Evolutionary conservation across 108 stramenopile species (phyloP).

Genomic region (Discostella pseudostelligera): DNA sequence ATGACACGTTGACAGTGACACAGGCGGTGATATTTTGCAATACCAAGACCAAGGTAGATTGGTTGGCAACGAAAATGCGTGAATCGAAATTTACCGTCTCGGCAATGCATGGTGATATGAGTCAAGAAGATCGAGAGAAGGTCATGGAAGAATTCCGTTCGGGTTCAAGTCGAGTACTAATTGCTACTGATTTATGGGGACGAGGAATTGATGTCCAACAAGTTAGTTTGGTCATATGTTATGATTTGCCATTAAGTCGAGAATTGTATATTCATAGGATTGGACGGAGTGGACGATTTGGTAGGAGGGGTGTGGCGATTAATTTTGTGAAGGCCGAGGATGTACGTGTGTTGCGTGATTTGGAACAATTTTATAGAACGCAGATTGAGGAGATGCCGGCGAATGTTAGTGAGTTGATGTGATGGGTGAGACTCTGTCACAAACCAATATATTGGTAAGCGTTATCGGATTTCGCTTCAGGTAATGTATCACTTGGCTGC

Average conservation of each 20-base stretch:
- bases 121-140: constrained; percentile 87
- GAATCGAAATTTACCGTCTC: constrained; percentile 96
- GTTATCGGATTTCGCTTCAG: too few relatives aligned
- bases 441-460: too few relatives aligned
- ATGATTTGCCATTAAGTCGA: constrained; percentile 94
- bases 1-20: constrained; percentile 98
- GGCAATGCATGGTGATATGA: constrained; percentile 98
- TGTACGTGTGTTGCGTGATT: constrained; percentile 85
- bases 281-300: constrained; percentile 97
- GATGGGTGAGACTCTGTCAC: too few relatives aligned
- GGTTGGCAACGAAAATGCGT: constrained; percentile 93
- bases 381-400: constrained; percentile 98
- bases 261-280: constrained; percentile 99
- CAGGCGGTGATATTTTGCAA: constrained; percentile 99
- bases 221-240: constrained; percentile 98
- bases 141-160: constrained; percentile 99
- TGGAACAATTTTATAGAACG: constrained; percentile 96
- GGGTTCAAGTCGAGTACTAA: constrained; percentile 92
- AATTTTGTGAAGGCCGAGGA: constrained; percentile 98
- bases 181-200: constrained; percentile 99
- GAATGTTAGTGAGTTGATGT: constrained; percentile 89
- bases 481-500: too few relatives aligned
- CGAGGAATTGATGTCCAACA: constrained; percentile 99
- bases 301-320: constrained; percentile 98
- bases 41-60: constrained; percentile 96